phyloP scores from a whole-genome alignment of 441 rosid species.

The Eutrema salsugineum region DNA sequence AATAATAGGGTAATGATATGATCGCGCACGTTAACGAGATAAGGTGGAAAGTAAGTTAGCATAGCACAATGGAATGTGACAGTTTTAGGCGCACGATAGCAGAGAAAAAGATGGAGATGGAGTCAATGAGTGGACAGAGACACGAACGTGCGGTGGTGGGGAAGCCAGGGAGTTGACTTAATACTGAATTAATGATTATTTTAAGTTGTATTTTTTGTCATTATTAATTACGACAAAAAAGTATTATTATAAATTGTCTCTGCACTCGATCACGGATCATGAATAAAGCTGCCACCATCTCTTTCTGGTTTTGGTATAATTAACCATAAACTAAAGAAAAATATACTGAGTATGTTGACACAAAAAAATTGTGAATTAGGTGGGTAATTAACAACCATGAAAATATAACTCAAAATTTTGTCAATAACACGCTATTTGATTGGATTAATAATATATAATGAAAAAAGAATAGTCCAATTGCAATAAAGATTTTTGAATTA shows the following conservation, averaged over 20 bases:
- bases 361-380: too few species aligned
- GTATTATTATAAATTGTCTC: conserved; percentile 21
- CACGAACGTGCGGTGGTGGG: conserved; percentile 36
- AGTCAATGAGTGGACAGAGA: conserved; percentile 35
- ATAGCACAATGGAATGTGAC: conserved; percentile 2
- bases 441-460: too few species aligned
- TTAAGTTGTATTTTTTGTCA: background rate
- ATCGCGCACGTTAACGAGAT: conserved; percentile 8
- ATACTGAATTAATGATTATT: conserved; percentile 7
- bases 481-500: too few species aligned
- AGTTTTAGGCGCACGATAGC: conserved; percentile 20
- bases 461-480: too few species aligned
- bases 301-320: background rate
- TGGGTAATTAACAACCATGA: too few species aligned
- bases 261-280: conserved; percentile 31
- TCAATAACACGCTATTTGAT: too few species aligned
- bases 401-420: too few species aligned
- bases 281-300: conserved; percentile 23
- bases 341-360: background rate
- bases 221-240: background rate
- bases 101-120: conserved; percentile 9
- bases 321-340: background rate
- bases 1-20: conserved; percentile 7
- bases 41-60: conserved; percentile 24
- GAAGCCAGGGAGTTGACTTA: conserved; percentile 31